A percentile compares a stretch with the other conserved stretches of the same genome.
phyloP scores from a whole-genome alignment of 2,329 filamentous ascomycete species.

The Chaetomium globosum region DNA sequence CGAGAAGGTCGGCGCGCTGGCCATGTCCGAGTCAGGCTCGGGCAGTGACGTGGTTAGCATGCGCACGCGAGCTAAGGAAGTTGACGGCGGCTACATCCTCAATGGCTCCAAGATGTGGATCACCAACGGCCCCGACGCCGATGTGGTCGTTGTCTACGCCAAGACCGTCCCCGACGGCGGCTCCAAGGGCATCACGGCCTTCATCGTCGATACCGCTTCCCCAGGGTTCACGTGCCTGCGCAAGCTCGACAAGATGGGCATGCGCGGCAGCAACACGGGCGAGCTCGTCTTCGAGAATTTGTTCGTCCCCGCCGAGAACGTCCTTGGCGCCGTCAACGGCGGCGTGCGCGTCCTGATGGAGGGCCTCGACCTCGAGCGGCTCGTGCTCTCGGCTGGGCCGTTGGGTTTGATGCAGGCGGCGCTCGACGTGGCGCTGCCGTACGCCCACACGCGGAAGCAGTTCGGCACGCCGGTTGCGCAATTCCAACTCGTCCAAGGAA shows the following conservation, averaged over 20 bases:
- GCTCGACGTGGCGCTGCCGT: conserved; percentile 83
- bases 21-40: conserved; percentile 91
- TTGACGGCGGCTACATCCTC: conserved; percentile 82
- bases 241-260: conserved; percentile 97
- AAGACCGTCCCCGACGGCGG: conserved; percentile 82
- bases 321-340: conserved; percentile 77
- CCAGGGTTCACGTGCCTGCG: conserved; percentile 82
- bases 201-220: conserved; percentile 73
- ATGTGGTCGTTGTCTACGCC: conserved; percentile 92
- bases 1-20: conserved; percentile 79
- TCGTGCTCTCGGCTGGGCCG: conserved; percentile 88
- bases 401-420: conserved; percentile 92
- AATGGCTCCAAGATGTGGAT: conserved; percentile 99
- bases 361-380: conserved; percentile 87
- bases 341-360: conserved; percentile 95
- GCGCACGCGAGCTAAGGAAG: conserved; percentile 79
- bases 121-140: conserved; percentile 94
- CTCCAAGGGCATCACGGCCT: conserved; percentile 92
- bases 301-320: conserved; percentile 80
- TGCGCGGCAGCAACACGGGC: conserved; percentile 95
- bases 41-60: conserved; percentile 95
- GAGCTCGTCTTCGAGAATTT: conserved; percentile 89
- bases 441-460: conserved; percentile 84
- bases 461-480: conserved; percentile 85
- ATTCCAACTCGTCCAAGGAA: conserved; percentile 91